Base-by-base conservation (phyloP, 345 rosid species). In the Aegle marmelos region DNA sequence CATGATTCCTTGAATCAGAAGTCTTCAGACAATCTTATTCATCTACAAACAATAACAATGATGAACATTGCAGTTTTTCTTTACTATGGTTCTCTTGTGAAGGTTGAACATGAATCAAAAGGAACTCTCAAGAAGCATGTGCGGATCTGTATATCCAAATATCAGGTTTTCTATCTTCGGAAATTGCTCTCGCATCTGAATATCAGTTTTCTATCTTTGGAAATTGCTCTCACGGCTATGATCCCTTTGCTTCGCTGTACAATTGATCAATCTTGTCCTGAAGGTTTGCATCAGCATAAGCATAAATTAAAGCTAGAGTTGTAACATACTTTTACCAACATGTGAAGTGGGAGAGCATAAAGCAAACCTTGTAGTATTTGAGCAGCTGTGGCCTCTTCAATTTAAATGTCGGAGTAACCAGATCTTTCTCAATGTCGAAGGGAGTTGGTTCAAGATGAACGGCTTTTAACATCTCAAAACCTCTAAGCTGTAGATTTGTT, bases 371-470 rank as follows among this genome's bases (percentile, higher is more conserved):
- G 88, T 96, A 96, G 78, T 82, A 83, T 78, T 89, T 87, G 75
- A 96, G 97, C 61, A 94, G 84, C 71, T 96, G 97, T 5, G 99
- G 97, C 82, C 99, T 91, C 88, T 94, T 96, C 74, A 94, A 73
- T 81, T 96, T 96, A 76, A 91, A 91, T 16, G 99, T 94, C 39
- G 98, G 98, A 37, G 97, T 96, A 74, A 94, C 75, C 79, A 96
- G 83, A 78, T 94, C 96, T 84, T 95, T 86, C 78, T 89, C 98
- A 54, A 96, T 90, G 84, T 92, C 95, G 74, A 96, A 94, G 11
- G 85, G 94, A 59, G 56, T 85, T 24, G 97, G 93, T 78, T 94
- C 99, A 87, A 96, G 80, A 79, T 94, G 84, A 72, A 92, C 87
- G 1, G 94, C 98, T 81, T 91, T 96, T 28, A 95, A 76, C 97